Conservation (phyloP, 2,329 filamentous ascomycete species). For the Penicillium glabrum region DNA sequence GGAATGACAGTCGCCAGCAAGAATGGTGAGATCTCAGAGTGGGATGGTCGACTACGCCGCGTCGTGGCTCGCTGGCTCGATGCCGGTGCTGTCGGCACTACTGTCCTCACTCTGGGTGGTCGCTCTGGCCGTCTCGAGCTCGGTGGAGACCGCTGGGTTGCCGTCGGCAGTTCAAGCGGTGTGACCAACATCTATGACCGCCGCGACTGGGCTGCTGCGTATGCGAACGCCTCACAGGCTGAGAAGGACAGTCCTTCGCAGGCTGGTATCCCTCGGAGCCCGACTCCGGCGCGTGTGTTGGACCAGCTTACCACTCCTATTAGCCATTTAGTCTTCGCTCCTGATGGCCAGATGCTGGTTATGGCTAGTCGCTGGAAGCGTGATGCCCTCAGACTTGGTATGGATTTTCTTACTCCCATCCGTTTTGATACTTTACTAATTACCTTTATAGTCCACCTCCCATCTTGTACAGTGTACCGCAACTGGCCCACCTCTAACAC, state of each 20-base stretch:
- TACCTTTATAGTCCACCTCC: conserved; percentile 67
- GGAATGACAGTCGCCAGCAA: conserved; percentile 81
- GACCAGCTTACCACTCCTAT: conserved; percentile 87
- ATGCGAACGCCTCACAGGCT: conserved; percentile 27
- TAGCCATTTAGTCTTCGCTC: conserved; percentile 75
- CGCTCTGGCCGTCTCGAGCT: conserved; percentile 39
- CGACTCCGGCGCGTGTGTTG: conserved; percentile 70
- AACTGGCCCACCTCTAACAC: conserved; percentile 96
- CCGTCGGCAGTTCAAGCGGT: conserved; percentile 79
- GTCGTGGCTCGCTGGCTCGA: conserved; percentile 85
- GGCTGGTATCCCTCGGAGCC: conserved; percentile 61
- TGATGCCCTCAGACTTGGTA: conserved; percentile 74
- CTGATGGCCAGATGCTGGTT: conserved; percentile 84
- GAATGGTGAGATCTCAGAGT: conserved; percentile 89
- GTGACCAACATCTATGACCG: conserved; percentile 95
- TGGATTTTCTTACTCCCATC: conserved; percentile 2
- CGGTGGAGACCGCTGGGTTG: conserved; percentile 85
- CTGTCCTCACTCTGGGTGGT: conserved; percentile 73
- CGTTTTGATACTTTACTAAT: conserved; percentile 2
- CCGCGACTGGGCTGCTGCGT: conserved; percentile 55
- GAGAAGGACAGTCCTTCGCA: conserved; percentile 28
- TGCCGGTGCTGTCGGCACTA: conserved; percentile 83
- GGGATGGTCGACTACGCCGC: conserved; percentile 66
- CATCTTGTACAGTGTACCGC: conserved; percentile 87
- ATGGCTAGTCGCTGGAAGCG: conserved; percentile 86